A percentile compares a stretch with the other conserved stretches of the same genome.
Conservation (phyloP, 495 filamentous ascomycete genomes). For the Tetracladium marchalianum region DNA sequence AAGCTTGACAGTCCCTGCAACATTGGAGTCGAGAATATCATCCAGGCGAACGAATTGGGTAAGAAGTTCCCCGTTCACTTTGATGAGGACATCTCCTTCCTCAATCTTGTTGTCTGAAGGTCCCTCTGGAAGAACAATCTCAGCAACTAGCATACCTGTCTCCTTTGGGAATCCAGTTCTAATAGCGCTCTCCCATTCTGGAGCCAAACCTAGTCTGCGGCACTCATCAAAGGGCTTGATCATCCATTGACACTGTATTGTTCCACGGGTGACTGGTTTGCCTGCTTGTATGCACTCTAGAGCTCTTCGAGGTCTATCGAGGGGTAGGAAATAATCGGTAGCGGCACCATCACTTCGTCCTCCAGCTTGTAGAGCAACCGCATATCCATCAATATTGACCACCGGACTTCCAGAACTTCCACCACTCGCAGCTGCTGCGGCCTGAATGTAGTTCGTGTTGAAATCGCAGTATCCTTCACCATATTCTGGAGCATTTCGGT, state of each 20-base stretch:
- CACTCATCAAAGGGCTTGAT: conserved; percentile 98
- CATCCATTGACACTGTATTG: conserved; percentile 97
- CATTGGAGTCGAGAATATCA: conserved; percentile 81
- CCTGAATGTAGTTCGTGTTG: conserved; percentile 99
- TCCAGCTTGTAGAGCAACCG: conserved; percentile 89
- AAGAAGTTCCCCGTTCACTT: conserved; percentile 88
- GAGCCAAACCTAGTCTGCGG: conserved; percentile 72
- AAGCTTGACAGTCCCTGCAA: conserved; percentile 62
- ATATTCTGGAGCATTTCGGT: conserved; percentile 95
- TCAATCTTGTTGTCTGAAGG: conserved; percentile 76
- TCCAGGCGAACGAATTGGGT: conserved; percentile 94
- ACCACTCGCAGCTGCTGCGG: conserved; percentile 89
- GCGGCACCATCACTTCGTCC: conserved; percentile 89
- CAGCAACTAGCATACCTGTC: conserved; percentile 92
- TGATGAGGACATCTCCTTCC: conserved; percentile 91
- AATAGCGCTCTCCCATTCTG: conserved; percentile 77
- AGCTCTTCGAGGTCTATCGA: conserved; percentile 81
- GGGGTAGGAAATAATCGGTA: conserved; percentile 94
- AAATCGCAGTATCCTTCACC: conserved; percentile 98
- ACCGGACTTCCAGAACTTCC: conserved; percentile 96
- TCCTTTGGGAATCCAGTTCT: conserved; percentile 79
- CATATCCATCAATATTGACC: conserved; percentile 88
- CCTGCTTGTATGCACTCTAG: conserved; percentile 73
- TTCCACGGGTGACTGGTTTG: conserved; percentile 69
- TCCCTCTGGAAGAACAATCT: conserved; percentile 86